phyloP scores from a whole-genome alignment of 2,329 filamentous ascomycete species.

The Fusarium sp. region DNA sequence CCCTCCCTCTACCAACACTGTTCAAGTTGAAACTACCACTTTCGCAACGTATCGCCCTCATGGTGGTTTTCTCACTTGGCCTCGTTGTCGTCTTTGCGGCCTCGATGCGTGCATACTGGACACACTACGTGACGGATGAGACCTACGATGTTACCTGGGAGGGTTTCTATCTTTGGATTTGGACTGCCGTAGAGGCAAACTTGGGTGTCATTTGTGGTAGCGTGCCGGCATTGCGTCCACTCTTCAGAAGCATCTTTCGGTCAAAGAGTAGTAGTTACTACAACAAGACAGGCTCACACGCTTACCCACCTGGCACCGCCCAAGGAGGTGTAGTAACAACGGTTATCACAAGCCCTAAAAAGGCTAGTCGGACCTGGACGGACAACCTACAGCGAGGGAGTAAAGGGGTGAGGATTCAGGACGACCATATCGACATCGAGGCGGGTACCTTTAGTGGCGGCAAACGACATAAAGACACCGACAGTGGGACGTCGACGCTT shows the following conservation, averaged over 20 bases:
- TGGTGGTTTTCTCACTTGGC: slow-evolving; percentile 54
- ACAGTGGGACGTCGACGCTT: slow-evolving; percentile 36
- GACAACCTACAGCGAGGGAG: slow-evolving; percentile 37
- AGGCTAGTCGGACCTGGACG: slow-evolving; percentile 31
- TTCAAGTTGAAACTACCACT: slow-evolving; percentile 48
- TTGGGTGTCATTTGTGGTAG: slow-evolving; percentile 57
- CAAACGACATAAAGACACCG: slow-evolving; percentile 31
- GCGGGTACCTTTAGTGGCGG: slow-evolving; percentile 16
- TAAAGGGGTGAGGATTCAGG: slow-evolving; percentile 40
- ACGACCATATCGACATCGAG: slow-evolving; percentile 43
- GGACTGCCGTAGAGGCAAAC: slow-evolving; percentile 57
- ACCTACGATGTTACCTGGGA: slow-evolving; percentile 58
- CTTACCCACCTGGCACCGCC: slow-evolving; percentile 32
- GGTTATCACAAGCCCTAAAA: slow-evolving; percentile 24
- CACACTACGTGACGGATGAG: slow-evolving; percentile 49
- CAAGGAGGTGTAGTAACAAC: slow-evolving; percentile 37
- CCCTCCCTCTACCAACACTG: slow-evolving; percentile 53
- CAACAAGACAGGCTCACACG: slow-evolving; percentile 35
- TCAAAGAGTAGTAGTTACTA: slow-evolving; percentile 43
- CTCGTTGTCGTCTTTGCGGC: slow-evolving; percentile 53
- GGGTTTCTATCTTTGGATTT: slow-evolving; percentile 56
- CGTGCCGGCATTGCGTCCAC: slow-evolving; percentile 50
- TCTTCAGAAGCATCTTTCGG: slow-evolving; percentile 43
- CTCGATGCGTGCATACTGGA: slow-evolving; percentile 54
- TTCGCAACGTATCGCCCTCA: slow-evolving; percentile 50